Conservation (phyloP, 139 green algal species). For the Edaphochlamys debaryana region DNA sequence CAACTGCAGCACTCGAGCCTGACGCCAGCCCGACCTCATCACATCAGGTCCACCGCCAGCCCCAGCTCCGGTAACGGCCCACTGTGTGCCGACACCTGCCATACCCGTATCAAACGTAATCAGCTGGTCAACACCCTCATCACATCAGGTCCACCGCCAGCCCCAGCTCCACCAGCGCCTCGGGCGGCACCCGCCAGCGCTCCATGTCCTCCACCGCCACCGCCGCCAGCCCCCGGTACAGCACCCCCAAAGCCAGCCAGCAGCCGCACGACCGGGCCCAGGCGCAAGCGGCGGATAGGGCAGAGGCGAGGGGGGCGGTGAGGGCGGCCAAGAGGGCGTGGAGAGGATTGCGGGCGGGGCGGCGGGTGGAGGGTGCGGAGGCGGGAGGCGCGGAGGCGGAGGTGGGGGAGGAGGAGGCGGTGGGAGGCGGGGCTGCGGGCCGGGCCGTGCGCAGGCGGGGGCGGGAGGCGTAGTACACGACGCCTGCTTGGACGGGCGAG, state of each 20-base stretch:
- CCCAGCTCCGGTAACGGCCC: too few species aligned
- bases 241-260: neutral
- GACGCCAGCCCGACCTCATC: too few species aligned
- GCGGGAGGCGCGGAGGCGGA: neutral
- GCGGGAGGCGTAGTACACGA: too few species aligned
- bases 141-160: conserved; percentile 36
- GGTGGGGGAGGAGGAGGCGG: neutral
- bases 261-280: neutral
- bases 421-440: too few species aligned
- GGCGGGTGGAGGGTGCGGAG: neutral
- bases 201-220: conserved; percentile 42
- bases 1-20: too few species aligned
- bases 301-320: too few species aligned
- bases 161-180: conserved; percentile 49
- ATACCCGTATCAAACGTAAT: neutral
- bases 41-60: conserved; percentile 34
- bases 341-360: neutral
- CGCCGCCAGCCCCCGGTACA: conserved; percentile 34
- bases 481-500: too few species aligned
- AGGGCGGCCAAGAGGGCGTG: neutral
- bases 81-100: too few species aligned
- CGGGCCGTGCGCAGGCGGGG: too few species aligned
- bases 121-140: too few species aligned
- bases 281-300: neutral
- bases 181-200: conserved; percentile 37